These are phyloP conservation scores for Coniochaeta sp. DNA, from an alignment of 2,329 filamentous ascomycete species.

Conservation along the genomic window DNA sequence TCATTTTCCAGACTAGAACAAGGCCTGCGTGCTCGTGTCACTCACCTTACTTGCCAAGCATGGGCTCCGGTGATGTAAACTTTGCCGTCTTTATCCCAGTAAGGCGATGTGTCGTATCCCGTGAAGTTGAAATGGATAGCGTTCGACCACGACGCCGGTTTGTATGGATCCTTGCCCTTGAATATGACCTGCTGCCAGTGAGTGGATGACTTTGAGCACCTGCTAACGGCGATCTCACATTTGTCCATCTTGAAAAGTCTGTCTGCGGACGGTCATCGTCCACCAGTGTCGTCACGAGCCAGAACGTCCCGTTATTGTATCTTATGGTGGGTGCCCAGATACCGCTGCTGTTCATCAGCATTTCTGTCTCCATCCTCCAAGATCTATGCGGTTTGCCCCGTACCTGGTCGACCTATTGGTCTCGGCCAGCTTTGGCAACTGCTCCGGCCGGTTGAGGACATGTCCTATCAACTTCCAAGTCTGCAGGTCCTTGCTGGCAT, in stretches of 20 bases:
- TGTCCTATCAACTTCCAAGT: slow-evolving; percentile 32
- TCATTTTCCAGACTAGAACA: not conserved
- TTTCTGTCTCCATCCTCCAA: not conserved
- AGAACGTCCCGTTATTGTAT: slow-evolving; percentile 21
- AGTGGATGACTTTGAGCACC: not conserved
- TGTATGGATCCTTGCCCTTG: slow-evolving; percentile 32
- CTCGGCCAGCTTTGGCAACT: slow-evolving; percentile 23
- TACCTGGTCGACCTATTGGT: slow-evolving; percentile 23
- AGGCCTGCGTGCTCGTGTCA: not conserved
- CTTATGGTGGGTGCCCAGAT: slow-evolving; percentile 25
- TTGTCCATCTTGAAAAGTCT: slow-evolving; percentile 28
- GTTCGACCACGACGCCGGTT: slow-evolving; percentile 35
- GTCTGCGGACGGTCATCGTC: slow-evolving; percentile 26
- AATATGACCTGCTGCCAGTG: slow-evolving; percentile 30
- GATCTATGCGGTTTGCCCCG: not conserved
- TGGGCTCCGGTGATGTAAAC: slow-evolving; percentile 39
- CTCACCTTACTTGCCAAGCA: slow-evolving; percentile 23
- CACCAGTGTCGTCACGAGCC: slow-evolving; percentile 22
- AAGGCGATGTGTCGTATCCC: slow-evolving; percentile 46
- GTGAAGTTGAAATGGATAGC: slow-evolving; percentile 39
- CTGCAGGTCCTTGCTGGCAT: slow-evolving; percentile 33
- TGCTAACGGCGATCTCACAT: slow-evolving; percentile 11
- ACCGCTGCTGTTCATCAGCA: slow-evolving; percentile 12
- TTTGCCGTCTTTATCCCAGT: slow-evolving; percentile 49
- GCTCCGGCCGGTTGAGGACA: slow-evolving; percentile 24